These are phyloP conservation scores for Brassica juncea DNA, from an alignment of 345 rosid genomes.

Conservation along the genomic window DNA sequence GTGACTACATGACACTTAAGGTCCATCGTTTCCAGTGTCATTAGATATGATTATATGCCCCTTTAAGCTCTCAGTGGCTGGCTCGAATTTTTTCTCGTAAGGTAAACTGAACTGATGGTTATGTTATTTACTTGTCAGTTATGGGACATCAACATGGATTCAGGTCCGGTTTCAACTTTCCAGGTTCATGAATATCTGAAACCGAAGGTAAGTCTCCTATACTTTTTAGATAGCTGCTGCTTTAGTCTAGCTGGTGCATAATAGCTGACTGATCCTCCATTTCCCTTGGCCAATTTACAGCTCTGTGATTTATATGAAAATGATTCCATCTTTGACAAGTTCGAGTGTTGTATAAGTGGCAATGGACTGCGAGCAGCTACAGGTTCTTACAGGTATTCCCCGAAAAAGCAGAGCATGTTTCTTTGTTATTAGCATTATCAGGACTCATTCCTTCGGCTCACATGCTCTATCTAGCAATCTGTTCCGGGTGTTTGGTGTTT, in stretches of 20 bases:
- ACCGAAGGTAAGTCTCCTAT: constrained; percentile 63
- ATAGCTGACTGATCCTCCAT: constrained; percentile 26
- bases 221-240: constrained; percentile 1
- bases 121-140: constrained; percentile 45
- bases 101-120: constrained; percentile 8
- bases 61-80: constrained; percentile 1
- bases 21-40: constrained; percentile 35
- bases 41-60: neutral
- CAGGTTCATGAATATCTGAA: constrained; percentile 94
- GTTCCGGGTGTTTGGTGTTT: constrained; percentile 91
- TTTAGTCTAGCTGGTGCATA: constrained; percentile 28
- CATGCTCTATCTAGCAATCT: constrained; percentile 61
- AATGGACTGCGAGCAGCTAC: constrained; percentile 93
- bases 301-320: constrained; percentile 97
- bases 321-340: constrained; percentile 86
- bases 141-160: constrained; percentile 99
- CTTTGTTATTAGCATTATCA: neutral
- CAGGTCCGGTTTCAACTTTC: constrained; percentile 91
- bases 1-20: constrained; percentile 98
- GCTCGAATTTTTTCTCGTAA: neutral
- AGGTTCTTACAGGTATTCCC: constrained; percentile 92
- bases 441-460: neutral
- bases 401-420: constrained; percentile 4
- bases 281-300: constrained; percentile 46
- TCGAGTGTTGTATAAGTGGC: constrained; percentile 96